phyloP scores from a whole-genome alignment of 2,329 filamentous ascomycete genomes.

The Xenoacremonium recifei region DNA sequence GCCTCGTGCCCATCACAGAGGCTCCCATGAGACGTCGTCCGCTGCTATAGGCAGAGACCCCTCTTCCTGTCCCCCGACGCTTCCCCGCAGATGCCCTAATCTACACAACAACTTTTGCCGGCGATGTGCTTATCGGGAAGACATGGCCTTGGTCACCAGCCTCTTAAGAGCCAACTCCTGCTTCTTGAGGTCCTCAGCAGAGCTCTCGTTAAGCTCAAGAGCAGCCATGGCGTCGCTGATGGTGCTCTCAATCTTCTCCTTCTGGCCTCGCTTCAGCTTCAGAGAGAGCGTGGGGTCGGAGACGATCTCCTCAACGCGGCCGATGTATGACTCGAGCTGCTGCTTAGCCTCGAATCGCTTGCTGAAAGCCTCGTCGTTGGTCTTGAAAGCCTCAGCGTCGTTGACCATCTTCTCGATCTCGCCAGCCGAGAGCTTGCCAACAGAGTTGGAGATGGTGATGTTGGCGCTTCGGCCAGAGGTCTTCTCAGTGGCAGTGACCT shows the following conservation, averaged over 20 bases:
- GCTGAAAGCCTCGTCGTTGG: constrained; percentile 95
- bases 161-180: constrained; percentile 98
- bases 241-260: constrained; percentile 98
- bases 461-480: constrained; percentile 96
- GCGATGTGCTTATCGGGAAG: constrained; percentile 67
- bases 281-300: constrained; percentile 93
- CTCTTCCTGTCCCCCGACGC: too few species aligned
- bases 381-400: constrained; percentile 98
- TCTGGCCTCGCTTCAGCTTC: constrained; percentile 98
- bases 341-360: constrained; percentile 99
- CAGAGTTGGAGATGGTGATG: constrained; percentile 99
- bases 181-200: constrained; percentile 97
- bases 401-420: constrained; percentile 99
- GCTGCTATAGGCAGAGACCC: too few species aligned
- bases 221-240: constrained; percentile 97
- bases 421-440: constrained; percentile 90
- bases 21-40: too few species aligned
- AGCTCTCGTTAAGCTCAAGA: constrained; percentile 91
- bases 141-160: constrained; percentile 97
- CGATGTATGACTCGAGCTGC: constrained; percentile 98
- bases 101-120: constrained; percentile 11
- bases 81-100: too few species aligned
- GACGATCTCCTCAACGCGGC: constrained; percentile 97
- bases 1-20: constrained; percentile 13
- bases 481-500: constrained; percentile 99